Evolutionary conservation across 2,329 filamentous ascomycete genomes (phyloP), one percentile per base, ranked within the genome.

Genomic region (Simplicillium aogashimaense): DNA sequence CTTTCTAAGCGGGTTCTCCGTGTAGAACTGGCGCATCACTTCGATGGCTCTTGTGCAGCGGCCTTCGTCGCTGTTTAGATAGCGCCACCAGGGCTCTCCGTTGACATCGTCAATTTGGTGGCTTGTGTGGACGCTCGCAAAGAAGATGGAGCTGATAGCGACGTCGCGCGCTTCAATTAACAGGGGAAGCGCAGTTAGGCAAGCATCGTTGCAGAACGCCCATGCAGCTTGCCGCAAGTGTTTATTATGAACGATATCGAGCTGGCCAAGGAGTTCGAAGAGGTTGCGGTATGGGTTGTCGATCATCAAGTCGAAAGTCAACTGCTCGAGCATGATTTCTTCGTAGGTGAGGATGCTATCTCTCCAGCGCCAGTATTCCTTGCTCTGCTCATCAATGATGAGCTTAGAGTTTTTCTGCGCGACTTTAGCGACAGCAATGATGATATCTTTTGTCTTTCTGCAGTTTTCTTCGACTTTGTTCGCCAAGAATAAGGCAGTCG

Each of bases 401-500:
- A 95, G 76, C 52, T 87, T 85, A 2, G 86, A 72, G 51, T 97
- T 90, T 66, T 98, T 97, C 61, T 95, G 88, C 20, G 90, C 92
- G 15, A 95, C 87, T 49, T 90, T 86, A 44, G 88, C 92, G 52
- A 94, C 92, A 1, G 89, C 86, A 28, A 95, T 83, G 48, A 98
- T 90, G 44, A 98, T 74, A 48, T 95, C 88, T 54, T 87, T 94
- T 51, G 95, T 95, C 63, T 95, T 95, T 37, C 90, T 82, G 56
- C 88, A 94, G 57, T 94, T 95, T 58, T 98, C 92, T 57, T 98
- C 90, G 15, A 94, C 90, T 60, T 98, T 98, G 50, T 94, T 95
- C 8, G 92, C 90, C 9, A 98, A 74, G 52, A 97, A 98, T 2
- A 98, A 72, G 2, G 88, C 78, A 1, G 89, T 95, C 0, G 89